These are phyloP conservation scores for Hsuehochloa calcarea DNA, from an alignment of 176 grass and related monocot species.

Conservation along the genomic window DNA sequence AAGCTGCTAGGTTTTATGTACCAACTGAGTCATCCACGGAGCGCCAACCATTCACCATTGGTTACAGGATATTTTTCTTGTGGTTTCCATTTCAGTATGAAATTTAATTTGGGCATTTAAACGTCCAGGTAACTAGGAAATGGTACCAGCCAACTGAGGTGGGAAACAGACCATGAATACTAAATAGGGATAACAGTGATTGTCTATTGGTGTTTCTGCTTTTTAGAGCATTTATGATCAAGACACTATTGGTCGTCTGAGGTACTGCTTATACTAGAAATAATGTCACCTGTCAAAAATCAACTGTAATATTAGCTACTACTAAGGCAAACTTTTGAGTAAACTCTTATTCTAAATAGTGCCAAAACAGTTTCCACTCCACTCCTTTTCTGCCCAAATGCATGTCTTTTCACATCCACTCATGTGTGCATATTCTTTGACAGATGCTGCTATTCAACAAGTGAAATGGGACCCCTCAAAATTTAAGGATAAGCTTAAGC, in stretches of 20 bases:
- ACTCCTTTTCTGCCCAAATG: slow-evolving; percentile 9
- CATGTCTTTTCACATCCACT: neutral
- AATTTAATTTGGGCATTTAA: slow-evolving; percentile 12
- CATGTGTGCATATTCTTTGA: slow-evolving; percentile 25
- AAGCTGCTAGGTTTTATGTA: neutral
- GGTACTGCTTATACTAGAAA: neutral
- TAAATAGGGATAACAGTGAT: neutral
- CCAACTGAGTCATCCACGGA: neutral
- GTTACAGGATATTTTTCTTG: neutral
- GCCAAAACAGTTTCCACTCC: neutral
- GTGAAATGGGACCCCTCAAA: slow-evolving; percentile 88
- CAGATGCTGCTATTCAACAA: slow-evolving; percentile 96
- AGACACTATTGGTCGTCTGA: neutral
- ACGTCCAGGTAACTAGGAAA: neutral
- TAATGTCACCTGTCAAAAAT: neutral
- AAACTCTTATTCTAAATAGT: neutral
- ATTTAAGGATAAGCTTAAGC: slow-evolving; percentile 85
- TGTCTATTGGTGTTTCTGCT: neutral
- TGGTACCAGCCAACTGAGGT: neutral
- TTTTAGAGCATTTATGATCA: slow-evolving; percentile 17
- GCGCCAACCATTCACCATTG: neutral
- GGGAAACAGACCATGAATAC: neutral
- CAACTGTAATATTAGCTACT: slow-evolving; percentile 10
- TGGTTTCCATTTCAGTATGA: neutral
- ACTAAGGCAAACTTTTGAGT: neutral